Evolutionary conservation across 345 rosid species (phyloP).

Genomic region (Hirschfeldia incana): DNA sequence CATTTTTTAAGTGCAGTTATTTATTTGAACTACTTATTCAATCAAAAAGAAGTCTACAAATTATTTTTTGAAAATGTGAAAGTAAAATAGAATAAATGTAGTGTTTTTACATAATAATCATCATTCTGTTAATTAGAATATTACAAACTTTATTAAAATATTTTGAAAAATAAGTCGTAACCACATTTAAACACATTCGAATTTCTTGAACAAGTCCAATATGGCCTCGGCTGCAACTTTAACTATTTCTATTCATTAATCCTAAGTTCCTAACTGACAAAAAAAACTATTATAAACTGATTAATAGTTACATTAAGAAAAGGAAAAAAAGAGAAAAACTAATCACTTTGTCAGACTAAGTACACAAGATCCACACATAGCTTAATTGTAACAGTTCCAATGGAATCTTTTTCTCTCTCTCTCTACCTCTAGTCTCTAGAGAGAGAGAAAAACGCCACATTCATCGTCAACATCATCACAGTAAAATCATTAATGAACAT

Average conservation of each 20-base stretch:
- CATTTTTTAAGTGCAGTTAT: not conserved
- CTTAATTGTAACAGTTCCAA: conserved; percentile 52
- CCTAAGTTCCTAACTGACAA: not conserved
- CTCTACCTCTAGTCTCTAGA: conserved; percentile 7
- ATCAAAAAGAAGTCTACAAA: not conserved
- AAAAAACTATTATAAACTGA: not conserved
- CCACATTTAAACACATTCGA: conserved; percentile 1
- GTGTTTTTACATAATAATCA: not conserved
- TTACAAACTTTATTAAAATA: not conserved
- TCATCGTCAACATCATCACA: conserved; percentile 24
- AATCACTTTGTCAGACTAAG: conserved; percentile 41
- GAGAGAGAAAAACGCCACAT: conserved; percentile 12
- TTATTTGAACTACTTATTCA: not conserved
- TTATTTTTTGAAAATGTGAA: not conserved
- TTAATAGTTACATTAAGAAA: not conserved
- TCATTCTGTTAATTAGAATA: not conserved
- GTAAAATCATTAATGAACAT: conserved; percentile 2
- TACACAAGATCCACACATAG: conserved; percentile 53
- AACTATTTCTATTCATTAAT: not conserved
- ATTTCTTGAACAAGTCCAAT: conserved; percentile 26
- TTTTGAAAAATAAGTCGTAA: not conserved
- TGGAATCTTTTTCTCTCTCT: conserved; percentile 46
- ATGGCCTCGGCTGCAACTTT: conserved; percentile 15
- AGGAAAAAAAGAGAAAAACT: not conserved
- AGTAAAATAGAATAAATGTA: not conserved